These are phyloP conservation scores for Grigorovia yakushimaensis DNA, from an alignment of 805 yeast genomes.

Conservation along the genomic window DNA sequence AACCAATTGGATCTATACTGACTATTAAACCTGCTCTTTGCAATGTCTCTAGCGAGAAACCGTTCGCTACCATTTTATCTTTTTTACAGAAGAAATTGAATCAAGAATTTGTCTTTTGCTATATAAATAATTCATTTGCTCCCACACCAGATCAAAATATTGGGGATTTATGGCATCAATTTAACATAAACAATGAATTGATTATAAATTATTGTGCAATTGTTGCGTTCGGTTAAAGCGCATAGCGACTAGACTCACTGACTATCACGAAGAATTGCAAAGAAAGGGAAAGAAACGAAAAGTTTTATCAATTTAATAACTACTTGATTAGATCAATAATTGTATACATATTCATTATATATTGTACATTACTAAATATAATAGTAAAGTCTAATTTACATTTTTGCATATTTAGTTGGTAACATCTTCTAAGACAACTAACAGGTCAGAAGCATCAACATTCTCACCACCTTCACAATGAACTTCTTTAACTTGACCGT, in stretches of 20 bases:
- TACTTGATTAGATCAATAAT: neutral
- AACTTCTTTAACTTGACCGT: constrained; percentile 74
- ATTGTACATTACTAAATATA: neutral
- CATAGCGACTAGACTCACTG: no score
- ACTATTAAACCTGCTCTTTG: constrained; percentile 20
- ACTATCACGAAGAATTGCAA: no score
- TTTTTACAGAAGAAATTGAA: constrained; percentile 18
- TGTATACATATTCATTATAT: neutral
- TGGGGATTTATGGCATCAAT: constrained; percentile 27
- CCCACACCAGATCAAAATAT: constrained; percentile 28
- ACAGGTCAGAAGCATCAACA: constrained; percentile 88
- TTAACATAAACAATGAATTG: constrained; percentile 24
- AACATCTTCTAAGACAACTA: constrained; percentile 44
- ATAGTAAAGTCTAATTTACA: neutral
- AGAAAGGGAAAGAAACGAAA: no score
- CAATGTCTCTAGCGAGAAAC: constrained; percentile 21
- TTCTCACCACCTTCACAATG: constrained; percentile 83
- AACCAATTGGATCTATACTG: constrained; percentile 25
- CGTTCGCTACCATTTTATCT: constrained; percentile 18
- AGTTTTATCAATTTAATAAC: no score
- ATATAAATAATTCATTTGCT: constrained; percentile 29
- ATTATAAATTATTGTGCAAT: constrained; percentile 28
- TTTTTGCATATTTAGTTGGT: constrained; percentile 3
- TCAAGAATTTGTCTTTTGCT: constrained; percentile 21
- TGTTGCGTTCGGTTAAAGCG: constrained; percentile 26